A percentile compares a stretch with the other conserved stretches of the same genome.
phyloP scores from a whole-genome alignment of 371 early-diverging fungal genomes.

The Rhizopus arrhizus region DNA sequence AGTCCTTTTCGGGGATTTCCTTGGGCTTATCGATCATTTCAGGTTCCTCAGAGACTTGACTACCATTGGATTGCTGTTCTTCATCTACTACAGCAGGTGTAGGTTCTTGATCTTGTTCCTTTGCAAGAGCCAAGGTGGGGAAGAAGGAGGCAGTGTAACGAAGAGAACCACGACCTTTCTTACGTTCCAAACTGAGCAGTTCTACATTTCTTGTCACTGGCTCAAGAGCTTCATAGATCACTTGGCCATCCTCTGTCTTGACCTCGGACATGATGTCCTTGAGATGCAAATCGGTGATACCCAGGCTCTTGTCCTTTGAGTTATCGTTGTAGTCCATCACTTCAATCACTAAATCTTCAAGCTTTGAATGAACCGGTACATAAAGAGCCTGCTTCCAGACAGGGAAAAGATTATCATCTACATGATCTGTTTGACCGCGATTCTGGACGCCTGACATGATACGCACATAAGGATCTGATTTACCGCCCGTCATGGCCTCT shows the following conservation, averaged over 20 bases:
- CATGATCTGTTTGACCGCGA: conserved; percentile 67
- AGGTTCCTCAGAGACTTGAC: conserved; percentile 34
- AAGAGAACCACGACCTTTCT: conserved; percentile 65
- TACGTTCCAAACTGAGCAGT: conserved; percentile 61
- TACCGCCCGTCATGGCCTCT: conserved; percentile 67
- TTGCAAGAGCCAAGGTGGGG: conserved; percentile 67
- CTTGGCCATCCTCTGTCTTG: conserved; percentile 40
- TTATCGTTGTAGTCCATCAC: conserved; percentile 78
- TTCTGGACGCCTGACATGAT: conserved; percentile 65
- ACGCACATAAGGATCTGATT: conserved; percentile 85
- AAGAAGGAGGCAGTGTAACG: conserved; percentile 70
- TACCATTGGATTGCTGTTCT: conserved; percentile 11
- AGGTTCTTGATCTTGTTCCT: conserved; percentile 21
- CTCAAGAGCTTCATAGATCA: conserved; percentile 42
- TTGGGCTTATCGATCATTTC: conserved; percentile 34
- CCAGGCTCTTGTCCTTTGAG: conserved; percentile 71
- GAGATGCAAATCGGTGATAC: conserved; percentile 51
- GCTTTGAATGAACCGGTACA: conserved; percentile 69
- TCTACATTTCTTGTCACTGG: conserved; percentile 52
- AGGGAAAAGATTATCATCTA: conserved; percentile 76
- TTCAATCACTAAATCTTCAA: conserved; percentile 73
- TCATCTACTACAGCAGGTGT: not conserved
- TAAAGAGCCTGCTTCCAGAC: conserved; percentile 81
- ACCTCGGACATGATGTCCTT: conserved; percentile 45
- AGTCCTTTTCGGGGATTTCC: conserved; percentile 44